These are phyloP conservation scores for Penicillium robsamsonii DNA, from an alignment of 495 filamentous ascomycete species.

Conservation along the genomic window DNA sequence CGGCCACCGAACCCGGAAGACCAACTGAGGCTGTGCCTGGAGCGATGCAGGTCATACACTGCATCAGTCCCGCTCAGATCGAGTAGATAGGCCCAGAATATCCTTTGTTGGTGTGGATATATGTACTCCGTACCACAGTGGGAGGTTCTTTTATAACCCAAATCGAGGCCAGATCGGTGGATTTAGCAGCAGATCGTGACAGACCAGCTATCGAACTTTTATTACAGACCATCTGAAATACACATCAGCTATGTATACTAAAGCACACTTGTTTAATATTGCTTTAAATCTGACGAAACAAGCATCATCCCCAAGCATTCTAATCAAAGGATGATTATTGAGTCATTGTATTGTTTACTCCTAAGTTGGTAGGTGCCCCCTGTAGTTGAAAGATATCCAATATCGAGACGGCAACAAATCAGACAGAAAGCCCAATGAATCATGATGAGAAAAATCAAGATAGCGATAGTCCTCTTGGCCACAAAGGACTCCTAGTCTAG, in stretches of 20 bases:
- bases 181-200: not conserved
- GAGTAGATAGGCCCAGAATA: not conserved
- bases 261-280: not conserved
- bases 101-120: not conserved
- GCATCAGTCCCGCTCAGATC: not conserved
- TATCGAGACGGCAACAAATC: not conserved
- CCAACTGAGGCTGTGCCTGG: not conserved
- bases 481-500: not conserved
- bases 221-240: not conserved
- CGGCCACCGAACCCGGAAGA: not conserved
- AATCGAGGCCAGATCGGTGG: not conserved
- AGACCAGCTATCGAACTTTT: not conserved
- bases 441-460: not conserved
- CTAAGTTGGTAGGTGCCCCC: not conserved
- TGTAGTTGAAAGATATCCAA: not conserved
- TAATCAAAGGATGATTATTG: not conserved
- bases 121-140: not conserved
- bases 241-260: not conserved
- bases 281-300: not conserved
- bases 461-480: slow-evolving; percentile 6
- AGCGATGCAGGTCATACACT: not conserved
- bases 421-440: not conserved
- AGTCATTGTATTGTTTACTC: not conserved
- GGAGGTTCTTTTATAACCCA: not conserved
- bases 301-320: not conserved